Conservation (phyloP, 495 filamentous ascomycete genomes). For the Cercophora scortea region DNA sequence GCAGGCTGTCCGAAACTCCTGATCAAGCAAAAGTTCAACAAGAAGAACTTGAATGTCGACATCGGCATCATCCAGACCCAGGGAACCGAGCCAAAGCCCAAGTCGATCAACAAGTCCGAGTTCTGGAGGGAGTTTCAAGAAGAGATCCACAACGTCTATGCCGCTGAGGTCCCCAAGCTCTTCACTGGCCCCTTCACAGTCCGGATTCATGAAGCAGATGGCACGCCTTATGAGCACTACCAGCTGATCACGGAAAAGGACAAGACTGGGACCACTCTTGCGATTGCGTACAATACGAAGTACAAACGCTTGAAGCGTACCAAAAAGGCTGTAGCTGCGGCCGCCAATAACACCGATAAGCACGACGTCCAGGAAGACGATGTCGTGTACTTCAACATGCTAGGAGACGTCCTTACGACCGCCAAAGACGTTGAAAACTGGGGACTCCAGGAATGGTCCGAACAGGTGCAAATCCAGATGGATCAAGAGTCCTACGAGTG, state of each 20-base stretch:
- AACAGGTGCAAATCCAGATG: slow-evolving; percentile 82
- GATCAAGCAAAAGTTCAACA: slow-evolving; percentile 86
- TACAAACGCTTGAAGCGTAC: slow-evolving; percentile 96
- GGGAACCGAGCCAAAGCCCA: slow-evolving; percentile 26
- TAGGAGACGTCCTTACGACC: slow-evolving; percentile 83
- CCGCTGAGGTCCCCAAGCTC: slow-evolving; percentile 59
- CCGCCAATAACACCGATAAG: slow-evolving; percentile 44
- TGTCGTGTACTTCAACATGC: slow-evolving; percentile 89
- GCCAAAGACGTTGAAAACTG: slow-evolving; percentile 77
- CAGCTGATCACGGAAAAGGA: slow-evolving; percentile 83
- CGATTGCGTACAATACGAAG: slow-evolving; percentile 98
- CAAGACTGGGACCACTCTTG: slow-evolving; percentile 55
- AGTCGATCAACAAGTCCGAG: slow-evolving; percentile 48
- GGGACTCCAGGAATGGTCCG: slow-evolving; percentile 79
- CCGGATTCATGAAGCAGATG: slow-evolving; percentile 96
- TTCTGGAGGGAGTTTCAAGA: slow-evolving; percentile 83
- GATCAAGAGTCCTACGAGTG: slow-evolving; percentile 95
- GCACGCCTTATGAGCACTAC: slow-evolving; percentile 97
- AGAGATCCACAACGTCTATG: slow-evolving; percentile 59
- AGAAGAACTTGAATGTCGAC: slow-evolving; percentile 93
- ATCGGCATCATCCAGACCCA: slow-evolving; percentile 85
- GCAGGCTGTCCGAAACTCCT: slow-evolving; percentile 82
- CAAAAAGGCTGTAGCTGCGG: slow-evolving; percentile 76
- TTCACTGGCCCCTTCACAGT: slow-evolving; percentile 97
- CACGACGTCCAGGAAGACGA: slow-evolving; percentile 79